Percentiles rank a stretch among this genome's conserved stretches.
Evolutionary conservation across 192 early-diverging fungal species (phyloP).

Genomic region (Coemansia umbellata): DNA sequence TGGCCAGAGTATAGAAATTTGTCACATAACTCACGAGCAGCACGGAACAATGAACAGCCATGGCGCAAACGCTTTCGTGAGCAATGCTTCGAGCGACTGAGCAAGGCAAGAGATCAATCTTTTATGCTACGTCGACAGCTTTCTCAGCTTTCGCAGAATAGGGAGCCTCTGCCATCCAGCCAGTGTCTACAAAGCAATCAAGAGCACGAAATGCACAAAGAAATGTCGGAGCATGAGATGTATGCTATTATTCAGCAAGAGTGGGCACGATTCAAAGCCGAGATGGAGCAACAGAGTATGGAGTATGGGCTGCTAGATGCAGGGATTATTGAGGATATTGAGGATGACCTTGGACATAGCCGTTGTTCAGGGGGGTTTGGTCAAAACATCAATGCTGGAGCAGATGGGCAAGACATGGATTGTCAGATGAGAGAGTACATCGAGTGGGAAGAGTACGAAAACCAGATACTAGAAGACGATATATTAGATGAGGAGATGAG

Average conservation of each 20-base stretch:
- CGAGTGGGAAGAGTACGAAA: slow-evolving; percentile 38
- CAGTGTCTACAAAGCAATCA: neutral
- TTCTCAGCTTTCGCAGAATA: neutral
- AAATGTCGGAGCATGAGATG: slow-evolving; percentile 35
- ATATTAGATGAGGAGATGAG: slow-evolving; percentile 35
- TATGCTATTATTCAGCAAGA: slow-evolving; percentile 39
- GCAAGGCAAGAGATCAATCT: slow-evolving; percentile 33
- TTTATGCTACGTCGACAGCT: slow-evolving; percentile 35
- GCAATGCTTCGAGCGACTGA: slow-evolving; percentile 35
- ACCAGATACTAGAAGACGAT: slow-evolving; percentile 32
- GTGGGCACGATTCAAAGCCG: slow-evolving; percentile 35
- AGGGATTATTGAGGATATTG: slow-evolving; percentile 31
- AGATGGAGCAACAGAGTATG: slow-evolving; percentile 41
- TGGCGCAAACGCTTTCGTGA: slow-evolving; percentile 44
- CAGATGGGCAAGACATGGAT: too few relatives aligned
- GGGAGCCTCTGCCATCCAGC: neutral
- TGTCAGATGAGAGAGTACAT: slow-evolving; percentile 18
- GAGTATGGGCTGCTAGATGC: slow-evolving; percentile 34
- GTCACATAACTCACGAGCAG: slow-evolving; percentile 28
- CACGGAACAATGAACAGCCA: slow-evolving; percentile 26
- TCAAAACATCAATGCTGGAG: too few relatives aligned
- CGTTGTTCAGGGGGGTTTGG: neutral
- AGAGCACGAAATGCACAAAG: neutral
- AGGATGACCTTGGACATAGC: slow-evolving; percentile 15
- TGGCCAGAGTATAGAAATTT: slow-evolving; percentile 29